phyloP scores from a whole-genome alignment of 768 basidiomycete species.

The Boletus eberwhitei region DNA sequence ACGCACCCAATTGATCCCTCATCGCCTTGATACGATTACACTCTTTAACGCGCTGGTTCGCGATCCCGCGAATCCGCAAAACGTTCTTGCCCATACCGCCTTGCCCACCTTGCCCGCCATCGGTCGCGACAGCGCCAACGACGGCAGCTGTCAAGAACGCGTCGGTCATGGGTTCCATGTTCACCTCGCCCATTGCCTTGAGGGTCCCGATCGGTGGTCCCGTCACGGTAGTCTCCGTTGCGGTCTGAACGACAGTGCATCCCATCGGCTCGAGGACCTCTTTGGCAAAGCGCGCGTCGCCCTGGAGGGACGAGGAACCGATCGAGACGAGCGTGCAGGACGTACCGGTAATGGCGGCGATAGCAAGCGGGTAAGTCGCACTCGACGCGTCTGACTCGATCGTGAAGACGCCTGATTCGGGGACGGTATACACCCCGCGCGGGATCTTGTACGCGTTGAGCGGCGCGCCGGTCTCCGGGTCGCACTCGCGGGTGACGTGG shows the following conservation, averaged over 20 bases:
- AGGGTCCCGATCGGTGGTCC: constrained; percentile 87
- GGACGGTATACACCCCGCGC: constrained; percentile 72
- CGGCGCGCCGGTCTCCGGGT: constrained; percentile 53
- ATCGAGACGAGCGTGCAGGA: constrained; percentile 92
- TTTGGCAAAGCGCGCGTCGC: constrained; percentile 95
- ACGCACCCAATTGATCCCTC: constrained; percentile 88
- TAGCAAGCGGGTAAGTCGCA: constrained; percentile 95
- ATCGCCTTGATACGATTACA: constrained; percentile 96
- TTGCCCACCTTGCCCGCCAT: constrained; percentile 43
- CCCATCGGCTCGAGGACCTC: constrained; percentile 95
- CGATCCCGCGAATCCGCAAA: constrained; percentile 91
- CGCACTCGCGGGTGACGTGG: constrained; percentile 61
- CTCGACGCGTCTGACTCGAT: constrained; percentile 96
- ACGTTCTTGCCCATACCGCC: constrained; percentile 34
- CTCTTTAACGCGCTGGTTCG: constrained; percentile 98
- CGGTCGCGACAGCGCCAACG: constrained; percentile 79
- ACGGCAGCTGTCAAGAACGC: constrained; percentile 96
- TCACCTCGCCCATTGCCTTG: constrained; percentile 58
- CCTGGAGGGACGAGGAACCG: constrained; percentile 86
- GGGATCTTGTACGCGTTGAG: constrained; percentile 90
- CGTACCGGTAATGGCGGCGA: constrained; percentile 97
- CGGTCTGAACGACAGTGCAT: constrained; percentile 84
- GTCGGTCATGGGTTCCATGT: constrained; percentile 99
- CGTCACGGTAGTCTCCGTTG: constrained; percentile 83
- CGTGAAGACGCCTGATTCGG: constrained; percentile 58